These are phyloP conservation scores for Rhizodiscina lignyota DNA, from an alignment of 495 filamentous ascomycete species.

Conservation along the genomic window DNA sequence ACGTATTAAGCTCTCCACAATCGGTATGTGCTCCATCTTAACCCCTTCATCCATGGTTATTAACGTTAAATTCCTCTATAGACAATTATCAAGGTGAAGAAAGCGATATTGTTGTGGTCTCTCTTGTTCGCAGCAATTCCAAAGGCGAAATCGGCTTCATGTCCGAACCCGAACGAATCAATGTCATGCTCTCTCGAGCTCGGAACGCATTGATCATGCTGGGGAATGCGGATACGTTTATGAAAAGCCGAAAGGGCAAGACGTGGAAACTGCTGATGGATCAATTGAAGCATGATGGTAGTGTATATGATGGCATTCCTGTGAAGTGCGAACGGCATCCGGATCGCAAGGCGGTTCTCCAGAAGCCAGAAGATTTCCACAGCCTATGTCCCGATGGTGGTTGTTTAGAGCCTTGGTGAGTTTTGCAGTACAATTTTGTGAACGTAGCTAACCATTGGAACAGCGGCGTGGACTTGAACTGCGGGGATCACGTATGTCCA, in stretches of 20 bases:
- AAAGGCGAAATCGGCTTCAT: slow-evolving; percentile 59
- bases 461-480: slow-evolving; percentile 40
- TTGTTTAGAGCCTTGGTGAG: slow-evolving; percentile 50
- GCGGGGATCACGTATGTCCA: slow-evolving; percentile 43
- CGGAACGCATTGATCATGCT: slow-evolving; percentile 52
- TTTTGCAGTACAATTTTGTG: no score
- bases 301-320: slow-evolving; percentile 55
- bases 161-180: slow-evolving; percentile 46
- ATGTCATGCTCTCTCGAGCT: slow-evolving; percentile 58
- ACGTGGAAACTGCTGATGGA: slow-evolving; percentile 45
- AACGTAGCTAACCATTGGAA: not conserved
- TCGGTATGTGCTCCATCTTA: slow-evolving; percentile 29
- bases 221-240: slow-evolving; percentile 54
- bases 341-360: slow-evolving; percentile 27
- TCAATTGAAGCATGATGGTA: slow-evolving; percentile 30
- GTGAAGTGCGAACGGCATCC: slow-evolving; percentile 53
- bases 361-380: slow-evolving; percentile 37
- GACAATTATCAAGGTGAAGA: slow-evolving; percentile 79
- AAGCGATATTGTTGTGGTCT: slow-evolving; percentile 53
- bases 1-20: slow-evolving; percentile 43
- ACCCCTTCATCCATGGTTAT: not conserved
- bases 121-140: slow-evolving; percentile 50
- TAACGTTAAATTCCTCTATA: slow-evolving; percentile 12
- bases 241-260: slow-evolving; percentile 41
- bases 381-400: slow-evolving; percentile 53